A percentile compares a stretch with the other conserved stretches of the same genome.
These are phyloP conservation scores for Cryptococcus floricola DNA, from an alignment of 1,284 basidiomycete species.

Conservation along the genomic window DNA sequence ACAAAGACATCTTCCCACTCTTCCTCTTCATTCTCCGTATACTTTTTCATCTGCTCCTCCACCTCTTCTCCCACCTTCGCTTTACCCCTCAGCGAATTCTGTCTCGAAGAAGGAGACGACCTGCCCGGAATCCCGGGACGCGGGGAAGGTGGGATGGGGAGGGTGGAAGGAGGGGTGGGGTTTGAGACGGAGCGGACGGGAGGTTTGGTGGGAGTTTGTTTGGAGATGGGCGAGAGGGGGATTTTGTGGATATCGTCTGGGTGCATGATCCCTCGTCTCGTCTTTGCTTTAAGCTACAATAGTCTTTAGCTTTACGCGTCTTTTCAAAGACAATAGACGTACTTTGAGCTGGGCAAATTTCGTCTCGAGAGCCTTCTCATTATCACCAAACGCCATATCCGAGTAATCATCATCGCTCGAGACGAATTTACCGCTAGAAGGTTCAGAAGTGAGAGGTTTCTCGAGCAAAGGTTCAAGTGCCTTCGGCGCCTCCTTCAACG, in stretches of 20 bases:
- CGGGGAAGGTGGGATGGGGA: slow-evolving; percentile 1
- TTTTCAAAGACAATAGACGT: not conserved
- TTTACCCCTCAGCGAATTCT: slow-evolving; percentile 32
- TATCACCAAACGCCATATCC: slow-evolving; percentile 70
- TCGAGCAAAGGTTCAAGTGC: not conserved
- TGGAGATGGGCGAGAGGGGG: slow-evolving; percentile 1
- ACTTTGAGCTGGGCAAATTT: slow-evolving; percentile 81
- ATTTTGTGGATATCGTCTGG: slow-evolving; percentile 65
- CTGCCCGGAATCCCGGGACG: slow-evolving; percentile 11
- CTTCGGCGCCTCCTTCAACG: not conserved
- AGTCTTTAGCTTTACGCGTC: not conserved
- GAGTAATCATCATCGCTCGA: slow-evolving; percentile 71
- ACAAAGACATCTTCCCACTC: slow-evolving; percentile 88
- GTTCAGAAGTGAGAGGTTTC: not conserved
- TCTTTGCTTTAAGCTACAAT: slow-evolving; percentile 58
- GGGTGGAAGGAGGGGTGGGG: not conserved
- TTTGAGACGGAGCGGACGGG: slow-evolving; percentile 6
- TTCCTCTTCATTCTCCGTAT: slow-evolving; percentile 75
- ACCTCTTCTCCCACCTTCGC: slow-evolving; percentile 11
- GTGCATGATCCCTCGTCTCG: slow-evolving; percentile 71
- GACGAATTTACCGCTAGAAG: not conserved
- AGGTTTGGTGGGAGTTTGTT: slow-evolving; percentile 2
- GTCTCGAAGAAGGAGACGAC: slow-evolving; percentile 38
- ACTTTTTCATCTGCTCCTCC: slow-evolving; percentile 61
- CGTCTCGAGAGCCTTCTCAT: slow-evolving; percentile 59